A percentile compares a stretch with the other conserved stretches of the same genome.
These are phyloP conservation scores for Cucurbita argyrosperma DNA, from an alignment of 306 rosid species.

Conservation along the genomic window DNA sequence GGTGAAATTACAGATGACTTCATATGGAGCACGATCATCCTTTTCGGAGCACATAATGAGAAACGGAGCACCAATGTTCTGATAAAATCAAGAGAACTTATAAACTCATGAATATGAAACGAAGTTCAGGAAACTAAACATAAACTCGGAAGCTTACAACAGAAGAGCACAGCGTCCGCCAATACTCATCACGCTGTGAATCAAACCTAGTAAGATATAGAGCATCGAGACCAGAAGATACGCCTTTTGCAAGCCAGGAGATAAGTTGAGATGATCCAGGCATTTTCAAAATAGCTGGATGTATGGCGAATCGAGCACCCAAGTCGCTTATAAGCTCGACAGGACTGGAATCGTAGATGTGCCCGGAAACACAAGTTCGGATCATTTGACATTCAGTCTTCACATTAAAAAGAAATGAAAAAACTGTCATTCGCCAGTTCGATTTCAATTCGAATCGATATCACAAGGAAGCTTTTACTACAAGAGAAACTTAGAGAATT, in stretches of 20 bases:
- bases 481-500: neutral
- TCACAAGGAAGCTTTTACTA: neutral
- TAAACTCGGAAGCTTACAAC: slow-evolving; percentile 40
- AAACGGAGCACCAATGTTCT: slow-evolving; percentile 91
- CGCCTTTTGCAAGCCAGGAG: slow-evolving; percentile 79
- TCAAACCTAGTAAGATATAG: slow-evolving; percentile 76
- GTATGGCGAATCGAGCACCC: slow-evolving; percentile 67
- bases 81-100: neutral
- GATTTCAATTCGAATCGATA: neutral
- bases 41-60: slow-evolving; percentile 78
- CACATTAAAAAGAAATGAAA: slow-evolving; percentile 10
- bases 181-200: slow-evolving; percentile 65
- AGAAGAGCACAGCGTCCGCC: slow-evolving; percentile 82
- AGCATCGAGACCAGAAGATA: slow-evolving; percentile 83
- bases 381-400: slow-evolving; percentile 54
- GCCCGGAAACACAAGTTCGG: slow-evolving; percentile 65
- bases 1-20: slow-evolving; percentile 45
- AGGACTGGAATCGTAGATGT: slow-evolving; percentile 83
- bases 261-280: slow-evolving; percentile 68
- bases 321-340: slow-evolving; percentile 84
- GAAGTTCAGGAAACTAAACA: neutral
- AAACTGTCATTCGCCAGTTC: neutral
- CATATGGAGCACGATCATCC: slow-evolving; percentile 61
- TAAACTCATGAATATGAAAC: neutral
- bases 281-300: slow-evolving; percentile 50